Evolutionary conservation across 2,329 filamentous ascomycete species (phyloP).

Genomic region (Neofusicoccum umdonicola): DNA sequence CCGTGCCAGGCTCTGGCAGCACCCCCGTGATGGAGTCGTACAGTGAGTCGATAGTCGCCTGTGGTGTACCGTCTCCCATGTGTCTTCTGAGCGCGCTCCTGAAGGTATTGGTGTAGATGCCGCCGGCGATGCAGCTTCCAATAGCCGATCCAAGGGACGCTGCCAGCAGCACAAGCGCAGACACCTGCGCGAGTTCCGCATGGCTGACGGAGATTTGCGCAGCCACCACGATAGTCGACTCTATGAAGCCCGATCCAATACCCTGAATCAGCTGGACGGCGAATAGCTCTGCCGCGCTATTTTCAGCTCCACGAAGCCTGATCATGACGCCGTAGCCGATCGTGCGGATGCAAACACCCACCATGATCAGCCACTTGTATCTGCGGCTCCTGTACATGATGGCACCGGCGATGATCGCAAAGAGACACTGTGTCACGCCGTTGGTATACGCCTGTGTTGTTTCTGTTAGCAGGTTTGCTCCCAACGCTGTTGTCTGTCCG

Average conservation of each 20-base stretch:
- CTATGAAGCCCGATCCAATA: constrained; percentile 47
- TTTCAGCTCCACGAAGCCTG: constrained; percentile 44
- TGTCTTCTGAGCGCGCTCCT: constrained; percentile 36
- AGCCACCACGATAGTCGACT: constrained; percentile 43
- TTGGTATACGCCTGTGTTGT: constrained; percentile 20
- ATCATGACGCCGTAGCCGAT: constrained; percentile 54
- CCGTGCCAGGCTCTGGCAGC: constrained; percentile 41
- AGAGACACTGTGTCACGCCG: constrained; percentile 44
- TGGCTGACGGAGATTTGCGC: constrained; percentile 48
- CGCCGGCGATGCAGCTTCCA: constrained; percentile 46
- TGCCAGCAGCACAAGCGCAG: constrained; percentile 45
- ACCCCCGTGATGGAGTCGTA: constrained; percentile 47
- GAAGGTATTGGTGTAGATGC: constrained; percentile 51
- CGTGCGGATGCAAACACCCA: constrained; percentile 42
- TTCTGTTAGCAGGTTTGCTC: neutral
- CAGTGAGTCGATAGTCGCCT: constrained; percentile 36
- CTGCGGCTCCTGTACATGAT: constrained; percentile 44
- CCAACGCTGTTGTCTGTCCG: neutral
- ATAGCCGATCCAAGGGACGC: constrained; percentile 43
- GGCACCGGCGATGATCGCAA: constrained; percentile 41
- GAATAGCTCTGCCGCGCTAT: constrained; percentile 47
- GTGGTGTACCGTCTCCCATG: constrained; percentile 33
- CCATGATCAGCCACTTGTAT: constrained; percentile 49
- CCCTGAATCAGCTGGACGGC: constrained; percentile 51
- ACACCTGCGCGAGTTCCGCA: constrained; percentile 48